A percentile compares a stretch with the other conserved stretches of the same genome.
phyloP scores from a whole-genome alignment of 2,329 filamentous ascomycete species.

The Fusarium domesticum region DNA sequence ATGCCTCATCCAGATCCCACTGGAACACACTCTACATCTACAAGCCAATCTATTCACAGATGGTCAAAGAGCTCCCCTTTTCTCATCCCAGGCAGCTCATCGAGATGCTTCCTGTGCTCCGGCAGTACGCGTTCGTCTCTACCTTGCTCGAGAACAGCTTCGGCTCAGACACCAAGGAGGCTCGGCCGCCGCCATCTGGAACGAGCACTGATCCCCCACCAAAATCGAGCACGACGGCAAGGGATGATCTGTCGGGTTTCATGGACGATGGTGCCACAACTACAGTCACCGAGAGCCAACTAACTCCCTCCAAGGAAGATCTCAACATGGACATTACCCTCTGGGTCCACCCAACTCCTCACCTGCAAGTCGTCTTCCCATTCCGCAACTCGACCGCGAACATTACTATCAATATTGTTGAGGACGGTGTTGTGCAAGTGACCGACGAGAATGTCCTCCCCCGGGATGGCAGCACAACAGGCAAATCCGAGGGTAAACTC shows the following conservation, averaged over 20 bases:
- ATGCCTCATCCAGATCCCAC: constrained; percentile 39
- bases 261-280: constrained; percentile 18
- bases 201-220: not conserved
- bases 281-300: not conserved
- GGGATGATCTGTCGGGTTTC: constrained; percentile 35
- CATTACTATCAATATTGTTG: constrained; percentile 56
- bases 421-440: constrained; percentile 58
- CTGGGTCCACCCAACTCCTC: constrained; percentile 48
- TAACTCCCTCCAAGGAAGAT: constrained; percentile 8
- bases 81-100: constrained; percentile 75
- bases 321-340: constrained; percentile 52
- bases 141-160: constrained; percentile 63
- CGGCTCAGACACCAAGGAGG: constrained; percentile 34
- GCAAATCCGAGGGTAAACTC: constrained; percentile 31
- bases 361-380: constrained; percentile 53
- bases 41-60: constrained; percentile 68
- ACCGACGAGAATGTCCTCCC: constrained; percentile 52
- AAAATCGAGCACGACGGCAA: constrained; percentile 27
- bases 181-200: constrained; percentile 9
- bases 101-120: constrained; percentile 67
- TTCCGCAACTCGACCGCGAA: constrained; percentile 48
- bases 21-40: constrained; percentile 65
- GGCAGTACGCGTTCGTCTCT: constrained; percentile 72
- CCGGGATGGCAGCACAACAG: constrained; percentile 18
- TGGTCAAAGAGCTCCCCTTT: constrained; percentile 68